Evolutionary conservation across 768 basidiomycete genomes (phyloP), one percentile per base, ranked within the genome.

Genomic region (Suillus subluteus): DNA sequence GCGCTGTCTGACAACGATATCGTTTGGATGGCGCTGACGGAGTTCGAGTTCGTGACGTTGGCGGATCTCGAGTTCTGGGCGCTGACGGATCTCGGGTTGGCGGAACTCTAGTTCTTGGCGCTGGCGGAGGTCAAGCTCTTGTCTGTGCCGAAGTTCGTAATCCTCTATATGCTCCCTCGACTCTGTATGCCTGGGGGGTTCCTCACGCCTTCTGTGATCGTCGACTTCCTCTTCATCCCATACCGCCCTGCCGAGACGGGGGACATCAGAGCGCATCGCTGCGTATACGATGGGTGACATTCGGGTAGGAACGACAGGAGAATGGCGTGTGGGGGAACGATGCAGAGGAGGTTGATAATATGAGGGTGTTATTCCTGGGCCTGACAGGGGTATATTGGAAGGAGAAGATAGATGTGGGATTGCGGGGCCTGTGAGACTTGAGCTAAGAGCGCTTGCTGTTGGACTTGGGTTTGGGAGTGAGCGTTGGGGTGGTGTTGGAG

Each of bases 241-340:
- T n/a, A 52, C 13, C 6, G 55, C 48, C 40, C 63, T 66, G 21
- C 46, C 37, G 9, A 52, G 46, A 16, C 69, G 71, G 8, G 65
- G 62, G 4, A 55, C 23, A 44, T 72, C 58, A 38, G 61, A 62
- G 43, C 43, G 64, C 43, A 35, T 43, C 37, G 64, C 35, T 7
- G 41, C 61, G n/a, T 62, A 64, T 35, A 26, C 41, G 8, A 43
- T 46, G 21, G 30, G 61, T 21, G 61, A 48, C 63, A 63, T 66
- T 18, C 66, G 69, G 40, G 68, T 65, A 1, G 74, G 41, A 56
- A 67, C n/a, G 61, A 67, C 40, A 9, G 59, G 69, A 40, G 64
- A 26, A 26, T 68, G 72, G 4, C 68, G 70, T 46, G 65, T 21
- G 38, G 37, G 75, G 30, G 70, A 76, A 43, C 48, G 66, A 50